phyloP scores from a whole-genome alignment of 2,329 filamentous ascomycete species.

The Aspergillus persii region DNA sequence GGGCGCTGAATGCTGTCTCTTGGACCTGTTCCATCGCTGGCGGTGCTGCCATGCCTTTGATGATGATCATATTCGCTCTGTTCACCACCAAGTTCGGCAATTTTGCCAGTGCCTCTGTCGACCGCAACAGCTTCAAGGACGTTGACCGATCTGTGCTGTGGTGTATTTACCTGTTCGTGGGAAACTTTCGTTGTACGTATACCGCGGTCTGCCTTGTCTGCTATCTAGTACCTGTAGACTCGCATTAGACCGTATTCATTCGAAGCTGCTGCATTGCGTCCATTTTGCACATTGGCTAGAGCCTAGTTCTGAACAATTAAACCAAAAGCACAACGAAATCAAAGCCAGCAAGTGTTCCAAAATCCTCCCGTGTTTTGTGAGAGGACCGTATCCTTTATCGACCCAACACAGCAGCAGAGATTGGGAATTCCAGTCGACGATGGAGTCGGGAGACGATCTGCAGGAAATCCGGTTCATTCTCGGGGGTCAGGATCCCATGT shows the following conservation, averaged over 20 bases:
- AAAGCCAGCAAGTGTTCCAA: too few species aligned
- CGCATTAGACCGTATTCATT: too few species aligned
- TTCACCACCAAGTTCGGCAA: conserved; percentile 5
- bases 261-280: too few species aligned
- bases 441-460: conserved; percentile 33
- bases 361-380: too few species aligned
- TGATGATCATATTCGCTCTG: conserved; percentile 3
- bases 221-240: too few species aligned
- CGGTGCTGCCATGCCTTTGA: not conserved
- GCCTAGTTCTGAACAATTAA: too few species aligned
- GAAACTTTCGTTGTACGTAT: too few species aligned
- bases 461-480: conserved; percentile 28
- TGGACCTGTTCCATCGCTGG: not conserved
- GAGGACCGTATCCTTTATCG: not conserved
- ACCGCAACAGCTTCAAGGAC: not conserved
- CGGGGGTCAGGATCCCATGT: conserved; percentile 29
- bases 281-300: too few species aligned
- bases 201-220: too few species aligned
- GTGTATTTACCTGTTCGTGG: too few species aligned
- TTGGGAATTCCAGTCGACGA: conserved; percentile 13
- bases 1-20: not conserved
- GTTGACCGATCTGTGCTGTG: too few species aligned
- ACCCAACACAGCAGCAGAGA: not conserved
- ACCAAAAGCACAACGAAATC: too few species aligned
- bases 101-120: not conserved